Evolutionary conservation across 208 protist species (phyloP), one percentile per base, ranked within the genome.

Genomic region (Trypanosoma mega): DNA sequence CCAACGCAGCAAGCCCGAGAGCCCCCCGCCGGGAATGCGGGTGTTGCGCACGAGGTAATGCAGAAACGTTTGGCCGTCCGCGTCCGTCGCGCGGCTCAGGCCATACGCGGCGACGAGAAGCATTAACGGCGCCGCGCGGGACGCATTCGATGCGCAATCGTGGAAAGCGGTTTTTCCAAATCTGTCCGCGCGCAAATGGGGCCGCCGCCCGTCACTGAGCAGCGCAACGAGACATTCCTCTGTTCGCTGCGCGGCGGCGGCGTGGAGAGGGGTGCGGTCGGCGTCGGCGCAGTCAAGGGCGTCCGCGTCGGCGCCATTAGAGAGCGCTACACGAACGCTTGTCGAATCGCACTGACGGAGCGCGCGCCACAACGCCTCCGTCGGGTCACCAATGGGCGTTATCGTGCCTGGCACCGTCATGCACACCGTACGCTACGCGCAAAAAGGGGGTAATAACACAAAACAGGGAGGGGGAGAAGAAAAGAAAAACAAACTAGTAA

Each of bases 91-190:
- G 8, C 29, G 16, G 27, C 27, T 62, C 2, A 67, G 29, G 26
- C 85, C 81, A 69, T 82, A 87, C 16, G 73, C 70, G 9, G 68
- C 62, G 4, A 85, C 61, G 16, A 92, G 68, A 14, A 92, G 52
- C 11, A 84, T 29, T 2, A 85, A 31, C 9, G 63, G 50, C 0
- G 59, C 55, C n/a, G 77, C 72, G 7, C 56, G 64, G 16, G 46
- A 31, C 3, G 66, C 44, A 5, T 27, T 60, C 0, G 49, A 58
- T 9, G 67, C 66, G 16, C 79, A 69, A 29, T 77, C 29, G 41
- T 87, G 80, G 12, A 89, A 62, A 14, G 85, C 72, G 3, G 85
- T 85, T 12, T 87, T 63, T 0, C 74, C 81, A 24, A 51, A 47
- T 2, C 30, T 44, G 50, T 92, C 78, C 14, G 44, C 23, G 20